These are phyloP conservation scores for Blastobotrys petasosporus DNA, from an alignment of 1,139 yeast species.

Conservation along the genomic window DNA sequence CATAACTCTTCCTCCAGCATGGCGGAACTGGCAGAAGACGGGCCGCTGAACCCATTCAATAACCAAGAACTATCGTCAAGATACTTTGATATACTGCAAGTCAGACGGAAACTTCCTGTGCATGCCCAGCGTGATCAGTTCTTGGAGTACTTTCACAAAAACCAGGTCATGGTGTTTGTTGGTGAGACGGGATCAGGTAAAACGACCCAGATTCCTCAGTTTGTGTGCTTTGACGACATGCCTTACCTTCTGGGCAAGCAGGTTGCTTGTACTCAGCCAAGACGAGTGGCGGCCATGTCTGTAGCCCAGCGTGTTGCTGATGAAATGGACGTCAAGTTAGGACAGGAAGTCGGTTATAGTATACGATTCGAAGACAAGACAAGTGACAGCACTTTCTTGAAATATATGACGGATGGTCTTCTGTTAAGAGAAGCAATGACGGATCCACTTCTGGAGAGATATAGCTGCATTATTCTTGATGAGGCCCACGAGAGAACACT, in stretches of 20 bases:
- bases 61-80: slow-evolving; percentile 54
- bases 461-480: slow-evolving; percentile 88
- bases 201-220: slow-evolving; percentile 95
- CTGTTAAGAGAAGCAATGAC: slow-evolving; percentile 95
- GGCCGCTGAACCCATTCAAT: slow-evolving; percentile 69
- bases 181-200: slow-evolving; percentile 99
- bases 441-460: slow-evolving; percentile 73
- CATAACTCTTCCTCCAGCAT: slow-evolving; percentile 70
- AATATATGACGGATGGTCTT: slow-evolving; percentile 99
- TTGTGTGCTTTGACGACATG: slow-evolving; percentile 87
- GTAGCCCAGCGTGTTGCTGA: slow-evolving; percentile 96
- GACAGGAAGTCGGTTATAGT: slow-evolving; percentile 89
- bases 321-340: slow-evolving; percentile 87
- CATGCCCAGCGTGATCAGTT: slow-evolving; percentile 91
- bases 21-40: slow-evolving; percentile 61
- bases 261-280: slow-evolving; percentile 95
- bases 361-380: slow-evolving; percentile 93
- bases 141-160: slow-evolving; percentile 68
- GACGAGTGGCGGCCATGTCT: slow-evolving; percentile 97
- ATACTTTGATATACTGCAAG: slow-evolving; percentile 70
- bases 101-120: slow-evolving; percentile 84
- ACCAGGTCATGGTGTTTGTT: slow-evolving; percentile 95
- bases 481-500: slow-evolving; percentile 98
- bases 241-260: slow-evolving; percentile 74
- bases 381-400: slow-evolving; percentile 68